Evolutionary conservation across 139 green algal genomes (phyloP).

Genomic region (Tetradesmus lagerheimii): DNA sequence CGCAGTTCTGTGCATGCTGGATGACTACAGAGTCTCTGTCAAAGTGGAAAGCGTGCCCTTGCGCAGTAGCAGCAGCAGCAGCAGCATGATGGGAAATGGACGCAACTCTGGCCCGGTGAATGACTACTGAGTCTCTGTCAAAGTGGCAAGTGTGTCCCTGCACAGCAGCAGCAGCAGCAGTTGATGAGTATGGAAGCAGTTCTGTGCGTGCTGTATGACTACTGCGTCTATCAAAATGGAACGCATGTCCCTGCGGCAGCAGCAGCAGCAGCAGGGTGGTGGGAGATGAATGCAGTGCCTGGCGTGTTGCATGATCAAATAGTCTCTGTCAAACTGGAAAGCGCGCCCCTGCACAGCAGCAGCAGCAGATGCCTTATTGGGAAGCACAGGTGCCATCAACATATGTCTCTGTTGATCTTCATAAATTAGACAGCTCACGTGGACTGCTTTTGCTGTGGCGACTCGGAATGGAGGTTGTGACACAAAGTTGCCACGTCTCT

Average conservation of each 20-base stretch:
- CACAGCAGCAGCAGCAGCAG: neutral
- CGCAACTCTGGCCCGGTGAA: neutral
- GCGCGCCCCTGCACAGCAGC: neutral
- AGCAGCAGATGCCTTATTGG: neutral
- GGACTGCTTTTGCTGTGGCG: too few species aligned
- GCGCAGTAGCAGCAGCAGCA: neutral
- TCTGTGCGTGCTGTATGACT: neutral
- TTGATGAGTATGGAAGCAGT: too few species aligned
- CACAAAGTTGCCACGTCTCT: too few species aligned
- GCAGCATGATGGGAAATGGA: neutral
- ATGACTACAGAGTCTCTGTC: constrained; percentile 6
- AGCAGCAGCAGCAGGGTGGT: neutral
- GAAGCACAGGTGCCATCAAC: too few species aligned
- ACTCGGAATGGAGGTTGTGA: too few species aligned
- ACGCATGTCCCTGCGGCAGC: neutral
- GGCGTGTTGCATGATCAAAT: neutral
- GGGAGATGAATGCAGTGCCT: neutral
- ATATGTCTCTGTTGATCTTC: too few species aligned
- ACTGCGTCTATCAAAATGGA: constrained; percentile 12
- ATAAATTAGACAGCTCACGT: neutral
- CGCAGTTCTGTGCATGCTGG: neutral
- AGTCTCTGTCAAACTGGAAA: neutral
- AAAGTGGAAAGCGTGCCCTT: constrained; percentile 1
- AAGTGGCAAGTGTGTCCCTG: constrained; percentile 3
- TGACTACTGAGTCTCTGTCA: neutral